Conservation (phyloP, 208 protist species). For the Novymonas esmeraldas region DNA sequence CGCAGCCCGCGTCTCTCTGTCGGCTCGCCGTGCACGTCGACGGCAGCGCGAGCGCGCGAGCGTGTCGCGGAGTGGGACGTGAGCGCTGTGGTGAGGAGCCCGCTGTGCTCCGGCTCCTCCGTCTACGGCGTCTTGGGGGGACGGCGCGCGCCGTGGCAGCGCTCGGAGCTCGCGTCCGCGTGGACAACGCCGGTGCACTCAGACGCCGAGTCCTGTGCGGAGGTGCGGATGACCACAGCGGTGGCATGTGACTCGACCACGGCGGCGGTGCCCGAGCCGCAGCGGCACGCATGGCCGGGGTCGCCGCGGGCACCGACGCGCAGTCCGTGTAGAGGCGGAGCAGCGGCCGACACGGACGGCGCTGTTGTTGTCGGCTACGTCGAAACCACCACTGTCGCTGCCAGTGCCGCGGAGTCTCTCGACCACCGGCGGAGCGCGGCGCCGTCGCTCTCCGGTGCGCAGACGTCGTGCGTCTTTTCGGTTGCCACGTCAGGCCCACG, state of each 20-base stretch:
- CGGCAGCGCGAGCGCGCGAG: not conserved
- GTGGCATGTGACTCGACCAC: too few relatives aligned
- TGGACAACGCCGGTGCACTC: not conserved
- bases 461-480: slow-evolving; percentile 10
- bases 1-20: not conserved
- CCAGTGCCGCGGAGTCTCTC: not conserved
- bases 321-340: not conserved
- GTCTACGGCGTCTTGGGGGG: not conserved
- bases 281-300: not conserved
- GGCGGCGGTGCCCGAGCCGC: too few relatives aligned
- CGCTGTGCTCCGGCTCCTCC: not conserved
- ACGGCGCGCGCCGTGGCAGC: not conserved
- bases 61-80: not conserved
- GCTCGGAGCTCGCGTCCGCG: not conserved
- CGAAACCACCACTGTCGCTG: too few relatives aligned
- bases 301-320: not conserved
- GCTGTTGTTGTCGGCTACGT: too few relatives aligned
- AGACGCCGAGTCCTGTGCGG: not conserved
- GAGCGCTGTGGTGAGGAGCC: not conserved
- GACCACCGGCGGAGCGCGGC: not conserved
- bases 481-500: not conserved
- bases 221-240: not conserved
- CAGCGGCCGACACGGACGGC: not conserved
- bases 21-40: not conserved
- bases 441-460: not conserved